phyloP scores from a whole-genome alignment of 768 basidiomycete species.

The Clathrus columnatus region DNA sequence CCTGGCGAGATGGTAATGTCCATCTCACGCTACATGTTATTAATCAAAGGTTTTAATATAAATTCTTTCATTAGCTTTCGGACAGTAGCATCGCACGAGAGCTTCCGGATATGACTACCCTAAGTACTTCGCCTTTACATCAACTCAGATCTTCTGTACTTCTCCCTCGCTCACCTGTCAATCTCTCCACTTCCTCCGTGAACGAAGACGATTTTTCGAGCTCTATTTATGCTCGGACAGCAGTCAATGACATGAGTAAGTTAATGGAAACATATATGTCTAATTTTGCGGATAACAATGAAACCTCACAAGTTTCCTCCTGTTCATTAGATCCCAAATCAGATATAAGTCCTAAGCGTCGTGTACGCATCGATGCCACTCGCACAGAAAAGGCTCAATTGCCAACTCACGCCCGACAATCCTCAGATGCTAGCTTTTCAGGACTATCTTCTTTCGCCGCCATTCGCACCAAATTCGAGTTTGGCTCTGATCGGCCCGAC shows the following conservation, averaged over 20 bases:
- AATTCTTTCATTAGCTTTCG: background rate
- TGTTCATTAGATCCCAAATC: constrained; percentile 27
- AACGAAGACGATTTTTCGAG: constrained; percentile 47
- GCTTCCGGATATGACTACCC: background rate
- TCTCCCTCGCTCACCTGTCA: background rate
- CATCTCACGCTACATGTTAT: background rate
- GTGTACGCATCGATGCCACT: background rate
- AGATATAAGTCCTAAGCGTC: constrained; percentile 33
- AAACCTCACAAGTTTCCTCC: background rate
- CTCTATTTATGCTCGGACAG: constrained; percentile 44
- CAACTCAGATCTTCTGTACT: background rate
- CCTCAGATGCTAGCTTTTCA: constrained; percentile 55
- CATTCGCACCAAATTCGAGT: constrained; percentile 73
- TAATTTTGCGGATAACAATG: constrained; percentile 21
- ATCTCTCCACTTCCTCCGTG: constrained; percentile 14
- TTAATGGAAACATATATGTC: background rate
- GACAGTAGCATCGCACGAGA: constrained; percentile 1
- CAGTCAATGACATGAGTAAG: constrained; percentile 21
- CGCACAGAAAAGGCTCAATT: constrained; percentile 19
- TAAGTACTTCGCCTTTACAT: constrained; percentile 4
- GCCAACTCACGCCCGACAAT: constrained; percentile 25
- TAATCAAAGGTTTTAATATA: background rate
- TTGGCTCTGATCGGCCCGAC: constrained; percentile 47
- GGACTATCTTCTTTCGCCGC: constrained; percentile 73
- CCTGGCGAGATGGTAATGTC: constrained; percentile 11